These are phyloP conservation scores for Zoysia pacifica DNA, from an alignment of 176 grass and related monocot genomes.

Conservation along the genomic window DNA sequence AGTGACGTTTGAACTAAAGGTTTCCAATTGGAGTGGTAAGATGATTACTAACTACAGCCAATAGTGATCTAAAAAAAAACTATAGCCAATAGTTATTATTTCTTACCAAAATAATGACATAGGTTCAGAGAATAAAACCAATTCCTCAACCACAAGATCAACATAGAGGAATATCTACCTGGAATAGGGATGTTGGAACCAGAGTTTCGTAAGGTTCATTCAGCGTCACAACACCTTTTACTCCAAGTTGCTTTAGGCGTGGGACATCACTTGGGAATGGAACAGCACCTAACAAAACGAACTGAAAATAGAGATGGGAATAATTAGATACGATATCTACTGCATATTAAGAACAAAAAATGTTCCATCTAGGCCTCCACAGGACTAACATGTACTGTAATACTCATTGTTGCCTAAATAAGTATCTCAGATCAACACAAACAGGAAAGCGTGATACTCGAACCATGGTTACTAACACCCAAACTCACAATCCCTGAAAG, in stretches of 20 bases:
- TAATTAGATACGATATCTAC: conserved; percentile 18
- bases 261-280: conserved; percentile 93
- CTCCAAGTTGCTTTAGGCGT: conserved; percentile 71
- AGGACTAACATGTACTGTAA: no score
- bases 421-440: not conserved
- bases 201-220: conserved; percentile 94
- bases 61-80: no score
- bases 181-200: conserved; percentile 79
- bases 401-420: not conserved
- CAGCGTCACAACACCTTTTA: conserved; percentile 79
- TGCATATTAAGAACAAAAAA: not conserved
- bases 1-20: not conserved
- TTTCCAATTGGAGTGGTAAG: not conserved
- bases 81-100: no score
- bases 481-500: not conserved
- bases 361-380: not conserved
- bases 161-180: conserved; percentile 43
- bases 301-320: conserved; percentile 40
- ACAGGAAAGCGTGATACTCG: not conserved
- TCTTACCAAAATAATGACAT: not conserved
- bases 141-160: conserved; percentile 10
- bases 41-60: no score
- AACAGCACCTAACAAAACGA: conserved; percentile 82
- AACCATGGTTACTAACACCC: not conserved
- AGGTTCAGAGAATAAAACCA: not conserved